These are phyloP conservation scores for Xylaria hypoxylon DNA, from an alignment of 2,329 filamentous ascomycete species.

Conservation along the genomic window DNA sequence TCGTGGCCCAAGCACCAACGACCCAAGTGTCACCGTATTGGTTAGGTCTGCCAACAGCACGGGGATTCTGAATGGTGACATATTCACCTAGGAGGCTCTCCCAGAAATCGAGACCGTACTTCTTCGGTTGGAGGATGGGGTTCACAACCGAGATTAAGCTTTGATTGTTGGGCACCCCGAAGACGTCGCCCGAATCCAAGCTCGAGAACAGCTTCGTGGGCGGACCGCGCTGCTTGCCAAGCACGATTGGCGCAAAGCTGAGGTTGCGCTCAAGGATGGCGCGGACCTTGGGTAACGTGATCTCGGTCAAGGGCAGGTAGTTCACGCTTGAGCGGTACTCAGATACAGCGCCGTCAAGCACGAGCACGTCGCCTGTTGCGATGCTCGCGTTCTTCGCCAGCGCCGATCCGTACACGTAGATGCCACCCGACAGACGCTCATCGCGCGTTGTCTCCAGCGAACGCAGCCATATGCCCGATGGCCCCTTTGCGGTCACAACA, in stretches of 20 bases:
- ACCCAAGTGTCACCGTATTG: constrained; percentile 77
- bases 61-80: constrained; percentile 70
- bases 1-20: constrained; percentile 71
- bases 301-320: constrained; percentile 74
- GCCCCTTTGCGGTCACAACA: constrained; percentile 72
- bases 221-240: constrained; percentile 68
- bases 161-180: constrained; percentile 72
- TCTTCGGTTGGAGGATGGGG: constrained; percentile 68
- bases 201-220: constrained; percentile 71
- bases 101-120: constrained; percentile 80
- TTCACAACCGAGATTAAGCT: constrained; percentile 69
- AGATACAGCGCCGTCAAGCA: constrained; percentile 68
- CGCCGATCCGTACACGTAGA: constrained; percentile 71
- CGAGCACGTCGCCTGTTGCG: constrained; percentile 67
- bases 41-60: constrained; percentile 70
- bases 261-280: constrained; percentile 65
- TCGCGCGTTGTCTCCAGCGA: constrained; percentile 68
- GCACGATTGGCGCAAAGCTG: constrained; percentile 66
- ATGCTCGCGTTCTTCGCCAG: constrained; percentile 65
- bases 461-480: constrained; percentile 72
- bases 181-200: constrained; percentile 74
- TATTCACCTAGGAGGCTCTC: constrained; percentile 75
- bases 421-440: constrained; percentile 69
- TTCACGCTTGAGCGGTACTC: constrained; percentile 66
- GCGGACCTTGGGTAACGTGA: constrained; percentile 66